Base-by-base conservation (phyloP, 2,329 filamentous ascomycete species). In the Chaetomium olivaceum region DNA sequence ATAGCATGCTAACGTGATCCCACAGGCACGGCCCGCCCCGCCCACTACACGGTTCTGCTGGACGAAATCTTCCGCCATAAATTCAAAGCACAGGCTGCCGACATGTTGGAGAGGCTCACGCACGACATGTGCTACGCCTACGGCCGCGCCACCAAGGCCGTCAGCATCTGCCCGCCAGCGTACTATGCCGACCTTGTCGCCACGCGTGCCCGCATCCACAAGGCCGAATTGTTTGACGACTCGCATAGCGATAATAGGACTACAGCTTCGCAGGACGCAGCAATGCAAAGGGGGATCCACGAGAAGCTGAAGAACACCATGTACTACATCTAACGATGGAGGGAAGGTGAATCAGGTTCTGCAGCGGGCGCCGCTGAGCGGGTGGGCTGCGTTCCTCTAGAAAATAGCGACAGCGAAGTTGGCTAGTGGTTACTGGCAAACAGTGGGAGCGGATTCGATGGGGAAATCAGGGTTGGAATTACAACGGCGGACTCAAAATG, bases 161-260 rank as follows among this genome's bases (percentile, higher is more conserved):
- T 97, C 57, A 92, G 90, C 73, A 87, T 96, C 70, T 95, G 91
- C 71, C 92, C 93, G 0, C 91, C 93, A 0, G 93, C 92, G 0
- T 96, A 97, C 80, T 97, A 96, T 73, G 93, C 93, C 0, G 93
- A 97, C 75, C 81, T 96, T 31, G 85, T 94, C 2, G 95, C 91
- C 74, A 91, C 92, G 68, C 84, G 93, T 3, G 89, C 90, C 0
- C 82, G 93, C 0, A 83, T 84, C 16, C 94, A 96, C 74, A 81
- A 94, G 1, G 84, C 85, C 27, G 82, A 85, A 29, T 80, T 86
- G 21, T 88, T 91, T 69, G 86, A 88, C 19, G 66, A 69, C 23
- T 39, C 29, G 4, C 36, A 59, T 19, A 43, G 16, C 7, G 39
- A 19, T 19, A 19, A 5, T 19, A 19, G 16, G 14, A 19, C 19